A percentile compares a stretch with the other conserved stretches of the same genome.
These are phyloP conservation scores for Grigorovia yakushimaensis DNA, from an alignment of 805 yeast species.

Conservation along the genomic window DNA sequence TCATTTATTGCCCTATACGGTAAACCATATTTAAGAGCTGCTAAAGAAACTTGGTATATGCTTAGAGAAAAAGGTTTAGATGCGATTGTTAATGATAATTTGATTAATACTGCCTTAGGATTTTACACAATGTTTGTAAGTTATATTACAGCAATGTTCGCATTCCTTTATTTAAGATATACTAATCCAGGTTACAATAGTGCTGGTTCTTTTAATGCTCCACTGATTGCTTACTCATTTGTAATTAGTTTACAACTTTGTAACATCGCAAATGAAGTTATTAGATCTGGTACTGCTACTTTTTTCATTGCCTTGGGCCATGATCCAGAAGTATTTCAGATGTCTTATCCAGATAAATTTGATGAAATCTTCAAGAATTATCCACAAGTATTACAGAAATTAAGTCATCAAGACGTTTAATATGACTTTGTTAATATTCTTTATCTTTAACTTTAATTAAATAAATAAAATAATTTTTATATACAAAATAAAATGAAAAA, in stretches of 20 bases:
- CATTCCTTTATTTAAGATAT: slow-evolving; percentile 55
- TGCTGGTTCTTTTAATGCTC: slow-evolving; percentile 54
- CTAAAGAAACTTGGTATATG: slow-evolving; percentile 74
- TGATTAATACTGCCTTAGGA: slow-evolving; percentile 69
- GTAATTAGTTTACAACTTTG: slow-evolving; percentile 69
- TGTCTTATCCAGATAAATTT: slow-evolving; percentile 59
- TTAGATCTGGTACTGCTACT: slow-evolving; percentile 74
- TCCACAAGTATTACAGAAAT: slow-evolving; percentile 57
- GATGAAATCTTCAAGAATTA: slow-evolving; percentile 55
- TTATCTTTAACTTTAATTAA: slow-evolving; percentile 19
- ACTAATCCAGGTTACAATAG: slow-evolving; percentile 60
- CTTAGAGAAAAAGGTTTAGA: slow-evolving; percentile 72
- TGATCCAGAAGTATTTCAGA: slow-evolving; percentile 75
- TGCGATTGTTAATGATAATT: slow-evolving; percentile 74
- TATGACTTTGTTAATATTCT: background rate
- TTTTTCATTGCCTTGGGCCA: slow-evolving; percentile 75
- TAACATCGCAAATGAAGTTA: slow-evolving; percentile 59
- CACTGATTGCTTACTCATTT: slow-evolving; percentile 64
- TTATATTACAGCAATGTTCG: slow-evolving; percentile 51
- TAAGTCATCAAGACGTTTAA: slow-evolving; percentile 28
- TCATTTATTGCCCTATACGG: slow-evolving; percentile 85
- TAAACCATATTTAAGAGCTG: slow-evolving; percentile 59
- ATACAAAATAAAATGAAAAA: background rate
- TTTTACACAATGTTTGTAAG: slow-evolving; percentile 67
- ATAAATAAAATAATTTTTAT: slow-evolving; percentile 53